Percentiles rank a stretch among this genome's conserved stretches.
These are phyloP conservation scores for Cryptosporidium ryanae DNA, from an alignment of 169 alveolate species.

Conservation along the genomic window DNA sequence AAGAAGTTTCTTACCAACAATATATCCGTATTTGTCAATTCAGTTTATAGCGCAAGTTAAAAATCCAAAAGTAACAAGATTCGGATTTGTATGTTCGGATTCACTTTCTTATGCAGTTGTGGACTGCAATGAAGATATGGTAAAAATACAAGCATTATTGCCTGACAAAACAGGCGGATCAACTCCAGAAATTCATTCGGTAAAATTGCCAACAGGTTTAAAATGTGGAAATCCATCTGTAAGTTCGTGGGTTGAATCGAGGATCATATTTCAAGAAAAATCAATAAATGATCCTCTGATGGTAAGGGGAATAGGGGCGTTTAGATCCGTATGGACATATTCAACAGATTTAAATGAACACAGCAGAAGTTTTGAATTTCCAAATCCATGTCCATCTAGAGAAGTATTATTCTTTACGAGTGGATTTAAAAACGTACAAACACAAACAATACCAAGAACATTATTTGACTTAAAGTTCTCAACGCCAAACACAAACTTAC, in stretches of 20 bases:
- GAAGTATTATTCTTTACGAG: slow-evolving; percentile 65
- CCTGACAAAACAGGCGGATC: slow-evolving; percentile 30
- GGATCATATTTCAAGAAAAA: slow-evolving; percentile 56
- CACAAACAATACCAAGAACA: slow-evolving; percentile 71
- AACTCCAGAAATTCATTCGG: slow-evolving; percentile 34
- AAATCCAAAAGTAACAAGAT: slow-evolving; percentile 41
- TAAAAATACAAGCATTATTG: slow-evolving; percentile 19
- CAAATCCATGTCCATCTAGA: slow-evolving; percentile 73
- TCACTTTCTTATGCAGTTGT: slow-evolving; percentile 57
- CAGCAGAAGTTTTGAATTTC: slow-evolving; percentile 71
- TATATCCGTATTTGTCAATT: slow-evolving; percentile 71
- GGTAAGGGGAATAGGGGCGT: slow-evolving; percentile 58
- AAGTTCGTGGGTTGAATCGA: slow-evolving; percentile 66
- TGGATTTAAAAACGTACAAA: slow-evolving; percentile 65
- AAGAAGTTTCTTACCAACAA: slow-evolving; percentile 55
- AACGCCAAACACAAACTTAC: slow-evolving; percentile 53
- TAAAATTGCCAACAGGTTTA: slow-evolving; percentile 61
- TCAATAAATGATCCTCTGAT: slow-evolving; percentile 38
- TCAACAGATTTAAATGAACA: slow-evolving; percentile 72
- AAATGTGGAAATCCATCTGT: slow-evolving; percentile 72
- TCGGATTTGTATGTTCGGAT: slow-evolving; percentile 71
- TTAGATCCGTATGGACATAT: slow-evolving; percentile 68
- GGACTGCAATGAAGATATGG: slow-evolving; percentile 66
- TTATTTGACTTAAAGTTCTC: slow-evolving; percentile 56
- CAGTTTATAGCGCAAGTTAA: slow-evolving; percentile 67